These are phyloP conservation scores for Hypoxylon intermedium DNA, from an alignment of 495 filamentous ascomycete species.

Conservation along the genomic window DNA sequence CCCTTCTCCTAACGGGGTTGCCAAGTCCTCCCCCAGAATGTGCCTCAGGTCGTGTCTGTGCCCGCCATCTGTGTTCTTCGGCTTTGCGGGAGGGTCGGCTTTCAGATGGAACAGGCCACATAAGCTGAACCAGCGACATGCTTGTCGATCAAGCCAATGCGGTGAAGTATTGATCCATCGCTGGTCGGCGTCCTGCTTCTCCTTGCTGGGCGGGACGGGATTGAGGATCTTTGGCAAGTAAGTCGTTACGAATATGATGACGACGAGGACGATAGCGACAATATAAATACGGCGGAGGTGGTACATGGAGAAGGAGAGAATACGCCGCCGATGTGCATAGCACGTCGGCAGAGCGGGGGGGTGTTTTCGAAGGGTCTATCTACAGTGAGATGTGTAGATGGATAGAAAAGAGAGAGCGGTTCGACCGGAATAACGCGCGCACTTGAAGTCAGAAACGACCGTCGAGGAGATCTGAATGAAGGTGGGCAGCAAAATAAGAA, in stretches of 20 bases:
- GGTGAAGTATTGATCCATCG: slow-evolving; percentile 75
- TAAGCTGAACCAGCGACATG: slow-evolving; percentile 74
- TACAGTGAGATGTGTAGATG: slow-evolving; percentile 14
- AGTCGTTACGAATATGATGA: slow-evolving; percentile 47
- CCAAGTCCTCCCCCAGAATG: slow-evolving; percentile 21
- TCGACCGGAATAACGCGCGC: slow-evolving; percentile 5
- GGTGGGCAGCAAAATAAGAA: slow-evolving; percentile 12
- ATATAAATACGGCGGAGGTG: slow-evolving; percentile 47
- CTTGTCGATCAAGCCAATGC: slow-evolving; percentile 75
- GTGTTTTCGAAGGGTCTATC: slow-evolving; percentile 1
- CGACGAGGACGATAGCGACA: slow-evolving; percentile 34
- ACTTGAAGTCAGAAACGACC: slow-evolving; percentile 15
- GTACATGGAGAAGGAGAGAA: slow-evolving; percentile 42
- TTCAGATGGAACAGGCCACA: slow-evolving; percentile 72
- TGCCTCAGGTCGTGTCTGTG: slow-evolving; percentile 34
- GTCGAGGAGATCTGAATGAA: slow-evolving; percentile 28
- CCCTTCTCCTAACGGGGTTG: slow-evolving; percentile 19
- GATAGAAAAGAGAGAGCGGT: slow-evolving; percentile 20
- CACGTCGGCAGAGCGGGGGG: slow-evolving; percentile 19
- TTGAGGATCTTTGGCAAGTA: slow-evolving; percentile 50
- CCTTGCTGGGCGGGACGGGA: slow-evolving; percentile 51
- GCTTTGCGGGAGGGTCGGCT: slow-evolving; percentile 54
- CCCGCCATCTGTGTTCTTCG: slow-evolving; percentile 34
- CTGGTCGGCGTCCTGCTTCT: slow-evolving; percentile 63
- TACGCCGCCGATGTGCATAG: slow-evolving; percentile 30